Conservation (phyloP, 768 basidiomycete species). For the Tricholoma sp. region DNA sequence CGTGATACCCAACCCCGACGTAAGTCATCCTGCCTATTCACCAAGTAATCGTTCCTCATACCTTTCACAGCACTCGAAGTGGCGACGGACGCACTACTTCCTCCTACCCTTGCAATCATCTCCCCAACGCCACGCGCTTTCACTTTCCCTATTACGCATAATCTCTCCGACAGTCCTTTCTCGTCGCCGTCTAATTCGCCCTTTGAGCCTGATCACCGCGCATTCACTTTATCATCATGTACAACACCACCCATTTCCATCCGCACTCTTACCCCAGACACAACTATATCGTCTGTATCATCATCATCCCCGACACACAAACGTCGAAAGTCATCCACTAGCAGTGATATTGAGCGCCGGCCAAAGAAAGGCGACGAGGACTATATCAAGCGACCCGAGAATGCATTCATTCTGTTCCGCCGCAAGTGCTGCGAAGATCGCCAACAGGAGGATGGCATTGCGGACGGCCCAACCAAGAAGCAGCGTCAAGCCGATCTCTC, state of each 20-base stretch:
- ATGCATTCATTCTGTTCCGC: conserved; percentile 82
- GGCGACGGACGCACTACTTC: conserved; percentile 56
- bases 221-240: conserved; percentile 44
- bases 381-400: conserved; percentile 81
- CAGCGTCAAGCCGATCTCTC: conserved; percentile 67
- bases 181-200: conserved; percentile 65
- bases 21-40: conserved; percentile 20
- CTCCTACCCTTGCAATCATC: conserved; percentile 55
- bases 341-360: conserved; percentile 47
- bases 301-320: conserved; percentile 37
- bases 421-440: conserved; percentile 74
- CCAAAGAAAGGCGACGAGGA: conserved; percentile 75
- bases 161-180: conserved; percentile 65
- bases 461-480: conserved; percentile 53
- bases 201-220: conserved; percentile 66
- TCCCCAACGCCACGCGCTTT: conserved; percentile 70
- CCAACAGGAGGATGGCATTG: conserved; percentile 45
- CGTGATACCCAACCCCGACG: conserved; percentile 62
- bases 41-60: background rate
- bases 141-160: conserved; percentile 58
- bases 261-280: conserved; percentile 39
- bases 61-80: conserved; percentile 66
- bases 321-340: conserved; percentile 49
- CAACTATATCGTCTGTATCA: conserved; percentile 33
- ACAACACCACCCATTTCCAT: conserved; percentile 28